phyloP scores from a whole-genome alignment of 352 stramenopile species.

The Halophytophthora polymorphica region DNA sequence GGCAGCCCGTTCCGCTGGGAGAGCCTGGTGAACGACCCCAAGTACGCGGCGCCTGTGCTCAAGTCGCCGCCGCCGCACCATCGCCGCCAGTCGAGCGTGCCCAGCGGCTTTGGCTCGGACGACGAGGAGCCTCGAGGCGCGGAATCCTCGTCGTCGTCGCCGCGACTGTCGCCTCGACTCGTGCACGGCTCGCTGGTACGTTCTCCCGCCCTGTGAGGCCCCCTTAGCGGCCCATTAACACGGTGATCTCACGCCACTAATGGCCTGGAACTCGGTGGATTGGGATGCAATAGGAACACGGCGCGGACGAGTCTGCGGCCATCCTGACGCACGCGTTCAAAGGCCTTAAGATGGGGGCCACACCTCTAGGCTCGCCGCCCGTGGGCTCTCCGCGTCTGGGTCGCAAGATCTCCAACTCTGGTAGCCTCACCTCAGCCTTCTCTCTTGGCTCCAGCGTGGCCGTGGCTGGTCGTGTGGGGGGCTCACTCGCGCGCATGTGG shows the following conservation, averaged over 20 bases:
- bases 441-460: not conserved
- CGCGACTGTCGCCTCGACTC: constrained; percentile 32
- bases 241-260: constrained; percentile 1
- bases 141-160: constrained; percentile 19
- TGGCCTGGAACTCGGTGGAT: constrained; percentile 3
- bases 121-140: constrained; percentile 35
- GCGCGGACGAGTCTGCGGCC: constrained; percentile 45
- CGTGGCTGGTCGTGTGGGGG: not conserved
- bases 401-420: constrained; percentile 61
- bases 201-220: not conserved
- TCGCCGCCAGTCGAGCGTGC: constrained; percentile 26
- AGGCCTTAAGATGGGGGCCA: constrained; percentile 32
- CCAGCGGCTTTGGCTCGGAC: constrained; percentile 33
- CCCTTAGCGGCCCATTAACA: too few relatives aligned
- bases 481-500: constrained; percentile 1
- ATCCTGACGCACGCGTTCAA: constrained; percentile 73
- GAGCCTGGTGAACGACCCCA: constrained; percentile 54
- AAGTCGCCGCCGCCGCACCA: constrained; percentile 45
- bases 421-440: constrained; percentile 14
- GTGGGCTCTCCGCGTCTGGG: constrained; percentile 56
- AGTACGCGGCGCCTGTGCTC: constrained; percentile 52
- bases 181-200: constrained; percentile 37
- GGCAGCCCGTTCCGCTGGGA: constrained; percentile 72
- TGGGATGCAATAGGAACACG: constrained; percentile 17
- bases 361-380: constrained; percentile 29